Evolutionary conservation across 2,329 filamentous ascomycete genomes (phyloP), one percentile per base, ranked within the genome.

Genomic region (Fusarium lyarnte): DNA sequence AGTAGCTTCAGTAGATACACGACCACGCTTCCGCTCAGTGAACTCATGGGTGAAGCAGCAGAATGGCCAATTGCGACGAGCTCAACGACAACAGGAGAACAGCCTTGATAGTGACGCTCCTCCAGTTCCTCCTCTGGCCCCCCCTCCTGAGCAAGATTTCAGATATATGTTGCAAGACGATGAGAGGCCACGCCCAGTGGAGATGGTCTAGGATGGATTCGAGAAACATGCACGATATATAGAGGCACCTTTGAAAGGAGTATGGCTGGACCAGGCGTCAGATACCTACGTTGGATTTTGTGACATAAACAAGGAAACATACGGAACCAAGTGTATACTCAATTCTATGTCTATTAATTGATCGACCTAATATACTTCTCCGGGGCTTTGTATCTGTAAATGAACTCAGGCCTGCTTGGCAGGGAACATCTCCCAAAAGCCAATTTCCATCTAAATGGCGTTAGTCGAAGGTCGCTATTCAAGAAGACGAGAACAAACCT

Each of bases 31-130:
- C 78, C 85, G 88, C 39, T 86, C 84, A 11, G 84, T 92, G 62
- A 85, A 84, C 62, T 90, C 88, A 35, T 92, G 90, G 90, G 90
- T 92, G 4, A 86, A 86, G 72, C 89, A 92, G 76, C 90, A 92
- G 78, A 86, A 86, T 13, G 86, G 86, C 5, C 84, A 88, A 6
- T 78, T 89, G 35, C 85, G 85, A 74, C 83, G 85, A 31, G 85
- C 84, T 4, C 82, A 85, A 73, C 82, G 84, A 62, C 82, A 81
- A 43, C 69, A 74, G 61, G 76, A 65, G 53, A 47, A 29, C 19
- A 52, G 47, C 21, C 39, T 75, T 31, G 76, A 71, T 12, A 69
- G 76, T 23, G 76, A 80, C 25, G 76, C 82, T 14, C 84, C 85
- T 6, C 82, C 83, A 1, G 80, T 85, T 33, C 83, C 84, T 4